These are phyloP conservation scores for Lactuca saligna DNA, from an alignment of 129 eudicot genomes.

Conservation along the genomic window DNA sequence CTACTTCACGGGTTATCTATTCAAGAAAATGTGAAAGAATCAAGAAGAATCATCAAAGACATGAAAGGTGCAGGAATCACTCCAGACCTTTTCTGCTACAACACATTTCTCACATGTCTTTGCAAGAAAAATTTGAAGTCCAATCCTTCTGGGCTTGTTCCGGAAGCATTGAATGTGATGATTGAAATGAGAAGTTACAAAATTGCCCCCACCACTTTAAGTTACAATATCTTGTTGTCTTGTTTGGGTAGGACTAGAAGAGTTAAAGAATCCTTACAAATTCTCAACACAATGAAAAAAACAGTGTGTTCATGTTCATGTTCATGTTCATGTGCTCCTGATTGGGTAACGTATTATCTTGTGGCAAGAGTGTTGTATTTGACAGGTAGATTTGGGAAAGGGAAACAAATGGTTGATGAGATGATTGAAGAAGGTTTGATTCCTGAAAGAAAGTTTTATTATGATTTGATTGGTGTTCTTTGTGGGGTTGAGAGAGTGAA, in stretches of 20 bases:
- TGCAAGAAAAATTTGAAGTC: conserved; percentile 49
- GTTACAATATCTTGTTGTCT: conserved; percentile 54
- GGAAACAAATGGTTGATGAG: conserved; percentile 57
- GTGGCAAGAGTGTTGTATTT: conserved; percentile 57
- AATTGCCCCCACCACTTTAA: conserved; percentile 45
- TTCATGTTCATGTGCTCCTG: conserved; percentile 24
- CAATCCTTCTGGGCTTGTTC: conserved; percentile 67
- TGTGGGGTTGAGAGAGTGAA: conserved; percentile 63
- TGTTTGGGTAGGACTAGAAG: conserved; percentile 57
- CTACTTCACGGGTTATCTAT: conserved; percentile 56
- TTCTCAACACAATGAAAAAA: conserved; percentile 47
- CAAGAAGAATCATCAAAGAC: conserved; percentile 51
- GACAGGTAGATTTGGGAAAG: conserved; percentile 65
- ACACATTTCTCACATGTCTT: conserved; percentile 54
- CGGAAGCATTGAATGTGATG: conserved; percentile 60
- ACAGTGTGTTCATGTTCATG: conserved; percentile 31
- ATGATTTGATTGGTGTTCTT: conserved; percentile 59
- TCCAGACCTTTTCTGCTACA: conserved; percentile 55
- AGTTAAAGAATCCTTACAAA: conserved; percentile 57
- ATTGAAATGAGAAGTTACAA: conserved; percentile 53
- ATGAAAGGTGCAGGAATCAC: conserved; percentile 52
- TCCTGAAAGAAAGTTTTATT: conserved; percentile 56
- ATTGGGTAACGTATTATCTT: conserved; percentile 67
- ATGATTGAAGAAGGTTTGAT: conserved; percentile 47
- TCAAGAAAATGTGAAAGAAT: conserved; percentile 54